Base-by-base conservation (phyloP, 2,329 filamentous ascomycete genomes). In the Aureobasidium lini region DNA sequence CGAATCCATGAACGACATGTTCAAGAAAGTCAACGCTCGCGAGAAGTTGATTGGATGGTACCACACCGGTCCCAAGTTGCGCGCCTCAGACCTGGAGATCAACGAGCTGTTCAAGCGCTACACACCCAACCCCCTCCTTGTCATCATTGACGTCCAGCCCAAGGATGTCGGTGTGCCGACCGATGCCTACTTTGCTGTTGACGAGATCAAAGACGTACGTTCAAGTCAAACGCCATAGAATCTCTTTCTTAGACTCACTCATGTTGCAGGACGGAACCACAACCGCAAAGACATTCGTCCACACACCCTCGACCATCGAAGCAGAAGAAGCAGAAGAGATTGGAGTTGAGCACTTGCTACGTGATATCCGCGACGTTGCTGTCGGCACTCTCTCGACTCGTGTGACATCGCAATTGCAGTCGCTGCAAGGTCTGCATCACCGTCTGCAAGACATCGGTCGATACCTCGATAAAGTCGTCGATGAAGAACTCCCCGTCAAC, bases 31-130 rank as follows among this genome's bases (percentile, higher is more conserved):
- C 81, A 99, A 99, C 79, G 94, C 94, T 62, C 83, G 90, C 64
- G 94, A 99, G 80, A 97, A 97, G 85, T 83, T 99, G 74, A 95
- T 99, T 82, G 94, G 94, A 71, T 99, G 94, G 94, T 99, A 99
- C 76, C 94, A 99, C 77, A 95, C 94, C 18, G 94, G 94, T 43
- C 94, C 94, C 40, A 99, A 97, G 81, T 82, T 99, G 70, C 86
- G 94, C 72, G 93, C 92, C 59, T 96, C 94, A 47, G 94, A 99
- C 80, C 79, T 99, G 66, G 90, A 97, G 79, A 96, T 99, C 86
- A 99, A 99, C 77, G 94, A 99, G 78, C 84, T 99, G 61, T 97
- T 99, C 84, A 99, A 99, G 82, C 85, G 92, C 79, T 99, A 99
- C 79, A 96, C 92, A 57, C 90, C 94, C 18, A 95, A 97, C 71